Evolutionary conservation across 2,329 filamentous ascomycete species (phyloP).

Genomic region (Aschersonia sp.): DNA sequence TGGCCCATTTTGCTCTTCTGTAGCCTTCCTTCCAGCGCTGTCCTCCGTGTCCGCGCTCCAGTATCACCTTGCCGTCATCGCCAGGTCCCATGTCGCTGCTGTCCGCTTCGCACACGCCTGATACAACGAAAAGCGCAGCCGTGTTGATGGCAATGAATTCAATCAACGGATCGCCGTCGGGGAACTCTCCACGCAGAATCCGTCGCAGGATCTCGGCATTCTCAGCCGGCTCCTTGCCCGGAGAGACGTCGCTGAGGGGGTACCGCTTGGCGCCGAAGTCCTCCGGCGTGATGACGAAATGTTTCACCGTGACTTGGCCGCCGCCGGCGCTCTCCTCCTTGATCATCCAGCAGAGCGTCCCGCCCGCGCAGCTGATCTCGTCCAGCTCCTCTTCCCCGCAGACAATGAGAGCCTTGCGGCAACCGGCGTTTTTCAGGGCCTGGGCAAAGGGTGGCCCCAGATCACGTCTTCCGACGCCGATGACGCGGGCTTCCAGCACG

Average conservation of each 20-base stretch:
- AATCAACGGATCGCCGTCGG: slow-evolving; percentile 67
- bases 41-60: slow-evolving; percentile 70
- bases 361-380: slow-evolving; percentile 83
- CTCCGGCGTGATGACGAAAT: slow-evolving; percentile 65
- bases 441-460: slow-evolving; percentile 84
- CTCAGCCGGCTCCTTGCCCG: slow-evolving; percentile 71
- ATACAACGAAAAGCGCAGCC: slow-evolving; percentile 71
- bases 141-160: slow-evolving; percentile 94
- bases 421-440: slow-evolving; percentile 61
- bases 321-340: slow-evolving; percentile 27
- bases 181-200: slow-evolving; percentile 60
- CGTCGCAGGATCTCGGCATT: slow-evolving; percentile 75
- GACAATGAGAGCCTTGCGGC: slow-evolving; percentile 74
- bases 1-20: slow-evolving; percentile 71
- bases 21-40: slow-evolving; percentile 93
- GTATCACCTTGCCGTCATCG: slow-evolving; percentile 69
- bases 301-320: slow-evolving; percentile 43
- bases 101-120: slow-evolving; percentile 76
- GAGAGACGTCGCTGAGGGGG: slow-evolving; percentile 62
- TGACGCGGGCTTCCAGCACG: slow-evolving; percentile 71
- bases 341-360: slow-evolving; percentile 80
- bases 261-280: slow-evolving; percentile 77
- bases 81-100: slow-evolving; percentile 64
- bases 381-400: slow-evolving; percentile 93
- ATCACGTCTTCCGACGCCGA: slow-evolving; percentile 83